phyloP scores from a whole-genome alignment of 176 grass and related monocot genomes.

The Leersia perrieri region DNA sequence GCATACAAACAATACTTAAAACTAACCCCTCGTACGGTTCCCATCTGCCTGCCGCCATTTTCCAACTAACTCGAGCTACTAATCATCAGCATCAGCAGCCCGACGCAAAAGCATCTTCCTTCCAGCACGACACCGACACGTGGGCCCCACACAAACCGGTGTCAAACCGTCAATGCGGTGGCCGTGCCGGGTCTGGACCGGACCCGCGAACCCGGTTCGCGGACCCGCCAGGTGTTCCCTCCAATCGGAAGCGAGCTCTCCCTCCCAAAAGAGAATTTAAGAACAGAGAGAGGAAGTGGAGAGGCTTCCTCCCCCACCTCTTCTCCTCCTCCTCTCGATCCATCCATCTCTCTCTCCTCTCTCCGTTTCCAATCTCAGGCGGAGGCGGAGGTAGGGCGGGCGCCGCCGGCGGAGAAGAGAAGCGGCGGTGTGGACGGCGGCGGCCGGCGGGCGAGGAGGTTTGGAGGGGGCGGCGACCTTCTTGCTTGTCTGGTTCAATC shows the following conservation, averaged over 20 bases:
- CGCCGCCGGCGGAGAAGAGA: background rate
- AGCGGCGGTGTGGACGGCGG: background rate
- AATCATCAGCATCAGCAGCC: background rate
- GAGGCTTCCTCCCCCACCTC: background rate
- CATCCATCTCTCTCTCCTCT: background rate
- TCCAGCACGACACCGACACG: slow-evolving; percentile 19
- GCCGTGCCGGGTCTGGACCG: background rate
- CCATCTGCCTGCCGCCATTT: slow-evolving; percentile 1
- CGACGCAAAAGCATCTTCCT: slow-evolving; percentile 8
- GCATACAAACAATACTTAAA: background rate
- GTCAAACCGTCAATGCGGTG: too few species aligned
- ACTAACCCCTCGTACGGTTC: background rate
- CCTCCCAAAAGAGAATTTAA: slow-evolving; percentile 49
- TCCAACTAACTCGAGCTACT: background rate
- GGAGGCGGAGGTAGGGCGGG: background rate
- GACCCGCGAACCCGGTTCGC: background rate
- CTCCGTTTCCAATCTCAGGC: background rate
- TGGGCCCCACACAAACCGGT: background rate
- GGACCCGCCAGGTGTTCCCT: slow-evolving; percentile 15
- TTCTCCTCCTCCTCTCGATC: background rate
- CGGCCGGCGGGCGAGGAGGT: background rate
- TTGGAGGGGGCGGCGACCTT: background rate
- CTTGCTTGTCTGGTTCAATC: background rate
- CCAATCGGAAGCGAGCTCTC: slow-evolving; percentile 40
- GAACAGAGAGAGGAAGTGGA: background rate